A percentile compares a stretch with the other conserved stretches of the same genome.
phyloP scores from a whole-genome alignment of 2,329 filamentous ascomycete species.

The Xylariaceae sp. region DNA sequence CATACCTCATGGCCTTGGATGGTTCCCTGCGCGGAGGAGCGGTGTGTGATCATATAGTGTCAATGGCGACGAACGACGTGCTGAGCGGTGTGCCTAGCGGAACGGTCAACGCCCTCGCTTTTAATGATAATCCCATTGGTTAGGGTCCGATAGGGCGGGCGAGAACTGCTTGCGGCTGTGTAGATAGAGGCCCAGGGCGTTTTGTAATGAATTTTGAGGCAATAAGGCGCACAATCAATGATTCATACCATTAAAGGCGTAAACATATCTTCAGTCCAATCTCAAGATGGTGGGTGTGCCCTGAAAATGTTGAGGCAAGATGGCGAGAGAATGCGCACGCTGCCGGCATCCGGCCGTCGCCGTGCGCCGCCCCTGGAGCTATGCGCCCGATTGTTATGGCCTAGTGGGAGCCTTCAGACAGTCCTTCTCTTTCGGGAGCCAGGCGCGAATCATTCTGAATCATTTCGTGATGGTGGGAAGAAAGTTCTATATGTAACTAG shows the following conservation, averaged over 20 bases:
- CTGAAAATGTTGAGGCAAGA: no score
- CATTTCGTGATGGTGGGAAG: no score
- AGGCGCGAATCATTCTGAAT: no score
- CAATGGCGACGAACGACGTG: slow-evolving; percentile 12
- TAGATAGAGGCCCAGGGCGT: not conserved
- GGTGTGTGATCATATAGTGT: slow-evolving; percentile 17
- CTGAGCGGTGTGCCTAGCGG: slow-evolving; percentile 9
- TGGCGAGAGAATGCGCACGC: no score
- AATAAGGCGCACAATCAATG: no score
- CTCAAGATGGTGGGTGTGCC: no score
- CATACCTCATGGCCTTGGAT: slow-evolving; percentile 36
- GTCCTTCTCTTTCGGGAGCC: no score
- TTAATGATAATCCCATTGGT: slow-evolving; percentile 14
- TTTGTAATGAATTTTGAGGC: not conserved
- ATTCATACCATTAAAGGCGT: not conserved
- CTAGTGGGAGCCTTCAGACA: no score
- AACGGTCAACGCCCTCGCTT: slow-evolving; percentile 19
- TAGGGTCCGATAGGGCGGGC: not conserved
- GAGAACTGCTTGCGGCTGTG: not conserved
- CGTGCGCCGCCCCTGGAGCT: no score
- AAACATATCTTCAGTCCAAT: not conserved
- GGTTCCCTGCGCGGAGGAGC: slow-evolving; percentile 6
- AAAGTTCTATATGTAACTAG: no score
- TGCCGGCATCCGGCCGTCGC: no score
- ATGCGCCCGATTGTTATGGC: no score